These are phyloP conservation scores for Liquidambar formosana DNA, from an alignment of 164 flowering plant genomes.

Conservation along the genomic window DNA sequence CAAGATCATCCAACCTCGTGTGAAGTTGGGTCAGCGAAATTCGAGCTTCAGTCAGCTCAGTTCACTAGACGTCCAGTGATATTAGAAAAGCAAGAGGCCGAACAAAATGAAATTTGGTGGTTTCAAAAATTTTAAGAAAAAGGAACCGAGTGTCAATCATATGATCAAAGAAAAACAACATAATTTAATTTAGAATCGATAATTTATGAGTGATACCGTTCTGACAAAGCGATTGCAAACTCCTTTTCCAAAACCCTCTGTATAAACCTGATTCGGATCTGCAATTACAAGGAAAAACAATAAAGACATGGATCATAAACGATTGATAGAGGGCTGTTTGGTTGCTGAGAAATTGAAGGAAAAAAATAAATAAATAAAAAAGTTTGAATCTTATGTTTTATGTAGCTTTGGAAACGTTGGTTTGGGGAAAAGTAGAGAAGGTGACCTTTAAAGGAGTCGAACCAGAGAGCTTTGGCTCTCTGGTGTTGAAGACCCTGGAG, in stretches of 20 bases:
- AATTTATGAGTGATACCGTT: constrained; percentile 39
- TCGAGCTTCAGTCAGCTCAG: no score
- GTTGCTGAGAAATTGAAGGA: background rate
- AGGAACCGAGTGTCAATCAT: no score
- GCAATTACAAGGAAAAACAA: background rate
- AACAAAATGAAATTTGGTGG: no score
- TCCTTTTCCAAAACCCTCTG: constrained; percentile 34
- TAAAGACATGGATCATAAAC: background rate
- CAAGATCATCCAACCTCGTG: no score
- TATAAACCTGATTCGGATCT: constrained; percentile 34
- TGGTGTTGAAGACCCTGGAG: constrained; percentile 75
- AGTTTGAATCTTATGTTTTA: background rate
- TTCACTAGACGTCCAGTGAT: no score
- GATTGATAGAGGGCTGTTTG: background rate
- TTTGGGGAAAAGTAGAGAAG: background rate
- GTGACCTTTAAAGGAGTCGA: constrained; percentile 51
- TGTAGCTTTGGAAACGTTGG: background rate
- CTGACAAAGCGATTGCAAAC: constrained; percentile 74
- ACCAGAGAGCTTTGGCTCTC: constrained; percentile 77
- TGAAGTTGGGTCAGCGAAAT: no score
- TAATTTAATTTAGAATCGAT: background rate
- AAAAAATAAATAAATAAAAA: background rate
- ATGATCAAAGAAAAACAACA: background rate
- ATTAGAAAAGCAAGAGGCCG: no score
- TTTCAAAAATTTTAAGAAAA: no score